These are phyloP conservation scores for Grifola frondosa DNA, from an alignment of 1,284 basidiomycete genomes.

Conservation along the genomic window DNA sequence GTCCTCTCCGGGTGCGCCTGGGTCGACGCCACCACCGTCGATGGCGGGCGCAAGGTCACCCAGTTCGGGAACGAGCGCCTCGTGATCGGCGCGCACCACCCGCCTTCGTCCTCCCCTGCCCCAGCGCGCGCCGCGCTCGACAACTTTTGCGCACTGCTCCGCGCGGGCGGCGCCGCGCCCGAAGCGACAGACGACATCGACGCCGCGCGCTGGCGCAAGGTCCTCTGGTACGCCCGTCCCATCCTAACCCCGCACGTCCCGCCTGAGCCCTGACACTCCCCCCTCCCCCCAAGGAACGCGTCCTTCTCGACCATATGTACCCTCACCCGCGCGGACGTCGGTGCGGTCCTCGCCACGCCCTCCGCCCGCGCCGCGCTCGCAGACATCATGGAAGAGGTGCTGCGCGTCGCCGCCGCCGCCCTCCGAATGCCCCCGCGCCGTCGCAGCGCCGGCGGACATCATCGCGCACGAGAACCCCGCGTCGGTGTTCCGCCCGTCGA, in stretches of 20 bases:
- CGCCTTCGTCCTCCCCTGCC: constrained; percentile 5
- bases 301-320: constrained; percentile 40
- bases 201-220: constrained; percentile 44
- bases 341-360: constrained; percentile 29
- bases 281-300: no score
- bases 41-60: constrained; percentile 29
- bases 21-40: constrained; percentile 38
- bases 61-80: constrained; percentile 35
- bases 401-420: constrained; percentile 33
- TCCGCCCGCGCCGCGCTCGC: constrained; percentile 17
- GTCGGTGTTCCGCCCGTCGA: constrained; percentile 37
- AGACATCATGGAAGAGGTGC: constrained; percentile 32
- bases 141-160: constrained; percentile 33
- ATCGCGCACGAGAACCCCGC: constrained; percentile 28
- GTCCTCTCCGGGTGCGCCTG: constrained; percentile 41
- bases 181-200: constrained; percentile 38
- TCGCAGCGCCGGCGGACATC: constrained; percentile 29
- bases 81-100: constrained; percentile 35
- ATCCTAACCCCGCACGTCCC: no score
- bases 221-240: constrained; percentile 35
- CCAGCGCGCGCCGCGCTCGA: constrained; percentile 23
- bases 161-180: constrained; percentile 35
- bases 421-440: constrained; percentile 27
- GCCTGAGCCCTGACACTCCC: no score
- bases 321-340: constrained; percentile 39